phyloP scores from a whole-genome alignment of 768 basidiomycete genomes.

The Leccinum incarnatum region DNA sequence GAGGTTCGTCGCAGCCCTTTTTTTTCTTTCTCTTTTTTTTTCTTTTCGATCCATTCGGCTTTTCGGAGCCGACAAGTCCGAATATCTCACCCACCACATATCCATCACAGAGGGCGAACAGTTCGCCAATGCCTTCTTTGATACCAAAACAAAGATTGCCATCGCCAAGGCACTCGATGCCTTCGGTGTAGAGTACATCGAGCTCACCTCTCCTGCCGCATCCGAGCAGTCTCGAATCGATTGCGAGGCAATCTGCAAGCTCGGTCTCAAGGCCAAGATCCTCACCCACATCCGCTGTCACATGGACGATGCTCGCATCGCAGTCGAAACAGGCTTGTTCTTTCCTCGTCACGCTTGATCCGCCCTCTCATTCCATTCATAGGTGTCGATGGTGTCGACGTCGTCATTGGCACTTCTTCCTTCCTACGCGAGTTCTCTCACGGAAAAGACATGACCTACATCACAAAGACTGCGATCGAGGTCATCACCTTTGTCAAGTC shows the following conservation, averaged over 20 bases:
- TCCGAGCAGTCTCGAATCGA: constrained; percentile 92
- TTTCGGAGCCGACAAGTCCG: constrained; percentile 10
- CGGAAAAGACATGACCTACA: constrained; percentile 99
- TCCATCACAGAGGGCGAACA: constrained; percentile 84
- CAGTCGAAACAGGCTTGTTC: constrained; percentile 90
- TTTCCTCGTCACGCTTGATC: neutral
- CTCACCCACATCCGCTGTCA: constrained; percentile 99
- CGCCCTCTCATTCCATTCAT: constrained; percentile 1
- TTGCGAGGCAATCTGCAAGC: constrained; percentile 99
- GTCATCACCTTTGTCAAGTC: constrained; percentile 99
- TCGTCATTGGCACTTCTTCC: constrained; percentile 98
- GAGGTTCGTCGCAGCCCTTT: constrained; percentile 55
- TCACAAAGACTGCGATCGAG: constrained; percentile 98
- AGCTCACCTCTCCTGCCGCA: constrained; percentile 96
- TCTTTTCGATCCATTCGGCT: neutral
- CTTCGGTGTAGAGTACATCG: constrained; percentile 99
- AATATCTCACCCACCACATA: constrained; percentile 10
- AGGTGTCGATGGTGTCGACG: constrained; percentile 99
- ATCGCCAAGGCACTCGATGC: constrained; percentile 98
- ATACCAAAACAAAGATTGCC: constrained; percentile 99
- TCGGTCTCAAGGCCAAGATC: constrained; percentile 94
- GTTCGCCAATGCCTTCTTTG: constrained; percentile 99
- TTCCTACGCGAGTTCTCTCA: constrained; percentile 99
- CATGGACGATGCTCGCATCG: constrained; percentile 98
- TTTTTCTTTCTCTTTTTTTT: constrained; percentile 1